Percentiles rank a stretch among this genome's conserved stretches.
Evolutionary conservation across 1,139 yeast species (phyloP).

Genomic region (Komagataea norvegica): DNA sequence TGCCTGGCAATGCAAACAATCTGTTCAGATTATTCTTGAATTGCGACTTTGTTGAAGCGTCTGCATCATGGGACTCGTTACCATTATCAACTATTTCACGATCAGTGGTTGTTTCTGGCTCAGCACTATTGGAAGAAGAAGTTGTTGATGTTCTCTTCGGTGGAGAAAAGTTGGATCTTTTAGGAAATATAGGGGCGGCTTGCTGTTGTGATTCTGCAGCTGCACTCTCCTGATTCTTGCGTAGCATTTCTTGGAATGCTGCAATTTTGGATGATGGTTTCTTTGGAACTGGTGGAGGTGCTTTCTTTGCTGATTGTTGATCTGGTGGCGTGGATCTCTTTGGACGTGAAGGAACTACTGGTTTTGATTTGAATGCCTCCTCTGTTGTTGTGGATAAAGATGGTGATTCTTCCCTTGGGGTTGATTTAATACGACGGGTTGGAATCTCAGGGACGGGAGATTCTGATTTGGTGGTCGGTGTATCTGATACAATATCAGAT

Average conservation of each 20-base stretch:
- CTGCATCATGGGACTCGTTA: too few species aligned
- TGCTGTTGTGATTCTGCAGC: slow-evolving; percentile 15
- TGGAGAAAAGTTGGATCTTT: slow-evolving; percentile 3
- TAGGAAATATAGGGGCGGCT: slow-evolving; percentile 2
- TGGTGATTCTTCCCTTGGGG: neutral
- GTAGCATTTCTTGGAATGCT: slow-evolving; percentile 71
- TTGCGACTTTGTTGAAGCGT: slow-evolving; percentile 24
- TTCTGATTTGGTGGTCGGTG: neutral
- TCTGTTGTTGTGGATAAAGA: neutral
- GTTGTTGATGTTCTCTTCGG: slow-evolving; percentile 8
- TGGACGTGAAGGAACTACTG: too few species aligned
- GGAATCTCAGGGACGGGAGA: slow-evolving; percentile 1
- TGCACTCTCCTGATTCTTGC: slow-evolving; percentile 42
- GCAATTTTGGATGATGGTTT: slow-evolving; percentile 74
- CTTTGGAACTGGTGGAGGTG: slow-evolving; percentile 69
- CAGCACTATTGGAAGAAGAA: slow-evolving; percentile 18
- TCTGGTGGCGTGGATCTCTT: neutral
- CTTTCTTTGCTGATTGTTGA: slow-evolving; percentile 18
- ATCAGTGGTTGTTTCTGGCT: neutral
- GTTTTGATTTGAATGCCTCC: neutral
- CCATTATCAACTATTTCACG: too few species aligned
- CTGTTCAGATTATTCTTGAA: slow-evolving; percentile 57
- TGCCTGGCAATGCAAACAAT: slow-evolving; percentile 63
- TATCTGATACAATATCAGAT: neutral
- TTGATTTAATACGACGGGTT: neutral